A percentile compares a stretch with the other conserved stretches of the same genome.
phyloP scores from a whole-genome alignment of 2,329 filamentous ascomycete species.

The Alternaria alternata region DNA sequence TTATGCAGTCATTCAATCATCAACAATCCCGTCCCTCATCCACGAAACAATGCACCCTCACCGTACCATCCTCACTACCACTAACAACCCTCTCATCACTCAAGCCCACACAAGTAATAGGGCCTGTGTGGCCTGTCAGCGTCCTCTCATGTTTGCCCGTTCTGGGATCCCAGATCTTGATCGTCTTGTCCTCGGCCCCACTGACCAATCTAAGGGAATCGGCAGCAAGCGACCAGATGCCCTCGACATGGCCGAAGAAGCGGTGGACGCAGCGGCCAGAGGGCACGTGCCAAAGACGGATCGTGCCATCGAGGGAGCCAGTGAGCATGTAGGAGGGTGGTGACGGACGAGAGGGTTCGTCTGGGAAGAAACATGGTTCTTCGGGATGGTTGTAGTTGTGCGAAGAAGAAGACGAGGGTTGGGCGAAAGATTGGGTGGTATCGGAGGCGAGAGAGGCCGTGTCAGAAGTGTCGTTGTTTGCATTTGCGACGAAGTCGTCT shows the following conservation, averaged over 20 bases:
- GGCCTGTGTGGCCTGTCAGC: slow-evolving; percentile 87
- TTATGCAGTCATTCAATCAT: background rate
- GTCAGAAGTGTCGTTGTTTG: slow-evolving; percentile 61
- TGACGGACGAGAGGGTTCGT: slow-evolving; percentile 69
- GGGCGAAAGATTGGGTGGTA: slow-evolving; percentile 14
- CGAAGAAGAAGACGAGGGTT: slow-evolving; percentile 17
- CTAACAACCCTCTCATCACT: slow-evolving; percentile 90
- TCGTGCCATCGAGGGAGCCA: slow-evolving; percentile 87
- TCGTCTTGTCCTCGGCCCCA: slow-evolving; percentile 91
- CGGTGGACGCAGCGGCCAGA: slow-evolving; percentile 85
- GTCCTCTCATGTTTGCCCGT: slow-evolving; percentile 92
- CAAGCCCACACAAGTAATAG: slow-evolving; percentile 90
- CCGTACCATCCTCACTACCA: slow-evolving; percentile 92
- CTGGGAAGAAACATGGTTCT: slow-evolving; percentile 62
- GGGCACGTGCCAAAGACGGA: slow-evolving; percentile 89
- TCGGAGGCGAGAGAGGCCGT: slow-evolving; percentile 48
- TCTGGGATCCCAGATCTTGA: slow-evolving; percentile 94
- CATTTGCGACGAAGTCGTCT: slow-evolving; percentile 61
- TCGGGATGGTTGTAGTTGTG: slow-evolving; percentile 5
- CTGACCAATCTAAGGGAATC: slow-evolving; percentile 89
- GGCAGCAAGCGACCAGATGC: slow-evolving; percentile 90
- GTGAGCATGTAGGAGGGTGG: slow-evolving; percentile 94
- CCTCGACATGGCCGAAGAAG: slow-evolving; percentile 96
- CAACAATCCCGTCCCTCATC: background rate
- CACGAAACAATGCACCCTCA: slow-evolving; percentile 67